Evolutionary conservation across 2,329 filamentous ascomycete species (phyloP).

Genomic region (Canariomyces notabilis): DNA sequence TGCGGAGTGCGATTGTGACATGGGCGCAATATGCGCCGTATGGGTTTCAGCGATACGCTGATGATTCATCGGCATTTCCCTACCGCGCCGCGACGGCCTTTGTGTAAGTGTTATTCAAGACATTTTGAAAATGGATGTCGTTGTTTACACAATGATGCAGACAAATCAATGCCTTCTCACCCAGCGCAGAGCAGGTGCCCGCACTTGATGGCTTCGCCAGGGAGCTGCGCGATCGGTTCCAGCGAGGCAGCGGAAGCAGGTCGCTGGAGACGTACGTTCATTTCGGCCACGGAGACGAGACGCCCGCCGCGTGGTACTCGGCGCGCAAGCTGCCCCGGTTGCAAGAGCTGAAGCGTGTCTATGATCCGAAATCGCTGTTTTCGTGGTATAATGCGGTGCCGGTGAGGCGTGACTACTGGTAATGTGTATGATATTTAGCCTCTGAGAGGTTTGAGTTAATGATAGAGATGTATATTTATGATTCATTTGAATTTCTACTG

Average conservation of each 20-base stretch:
- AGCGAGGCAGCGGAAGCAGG: constrained; percentile 10
- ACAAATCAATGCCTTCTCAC: constrained; percentile 10
- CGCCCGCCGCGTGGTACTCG: constrained; percentile 38
- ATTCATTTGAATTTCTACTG: no score
- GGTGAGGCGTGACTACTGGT: no score
- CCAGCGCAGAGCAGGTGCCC: not conserved
- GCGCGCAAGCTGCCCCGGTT: constrained; percentile 38
- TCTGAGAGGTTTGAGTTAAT: no score
- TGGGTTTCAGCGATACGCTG: not conserved
- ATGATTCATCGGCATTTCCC: not conserved
- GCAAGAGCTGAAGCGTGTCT: constrained; percentile 41
- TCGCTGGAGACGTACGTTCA: constrained; percentile 38
- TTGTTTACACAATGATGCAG: not conserved
- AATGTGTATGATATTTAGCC: no score
- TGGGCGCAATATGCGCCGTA: not conserved
- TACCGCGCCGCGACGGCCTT: not conserved
- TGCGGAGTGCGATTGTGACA: not conserved
- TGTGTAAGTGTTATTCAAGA: not conserved
- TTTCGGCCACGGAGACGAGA: constrained; percentile 47
- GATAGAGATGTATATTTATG: no score
- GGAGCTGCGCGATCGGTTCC: not conserved
- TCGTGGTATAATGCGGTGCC: constrained; percentile 38
- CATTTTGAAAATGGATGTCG: no score
- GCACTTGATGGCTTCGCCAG: constrained; percentile 3
- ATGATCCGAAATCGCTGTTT: constrained; percentile 42